A percentile compares a stretch with the other conserved stretches of the same genome.
Conservation (phyloP, 1,139 yeast species). For the Hemisphaericaspora xylanilytica region DNA sequence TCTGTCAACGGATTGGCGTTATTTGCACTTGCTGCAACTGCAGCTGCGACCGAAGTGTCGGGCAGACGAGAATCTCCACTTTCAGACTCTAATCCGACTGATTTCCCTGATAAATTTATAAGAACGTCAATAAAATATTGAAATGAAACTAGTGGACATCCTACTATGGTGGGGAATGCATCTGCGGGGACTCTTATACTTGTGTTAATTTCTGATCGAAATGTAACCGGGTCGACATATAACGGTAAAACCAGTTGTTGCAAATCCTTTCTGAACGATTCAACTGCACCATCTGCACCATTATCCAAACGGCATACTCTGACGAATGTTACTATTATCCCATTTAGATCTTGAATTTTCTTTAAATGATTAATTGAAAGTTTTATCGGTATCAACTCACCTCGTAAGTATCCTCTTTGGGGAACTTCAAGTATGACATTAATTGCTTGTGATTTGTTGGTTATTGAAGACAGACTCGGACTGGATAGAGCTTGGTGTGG, state of each 20-base stretch:
- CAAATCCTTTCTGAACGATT: slow-evolving; percentile 81
- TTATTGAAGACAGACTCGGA: neutral
- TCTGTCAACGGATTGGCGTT: slow-evolving; percentile 7
- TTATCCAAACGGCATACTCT: slow-evolving; percentile 76
- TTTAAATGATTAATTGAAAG: slow-evolving; percentile 67
- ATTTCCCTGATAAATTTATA: slow-evolving; percentile 58
- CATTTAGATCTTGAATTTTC: slow-evolving; percentile 68
- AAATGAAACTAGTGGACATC: slow-evolving; percentile 72
- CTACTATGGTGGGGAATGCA: slow-evolving; percentile 79
- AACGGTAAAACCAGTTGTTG: slow-evolving; percentile 76
- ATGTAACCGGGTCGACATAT: slow-evolving; percentile 68
- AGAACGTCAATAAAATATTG: slow-evolving; percentile 84
- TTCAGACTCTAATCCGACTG: slow-evolving; percentile 35
- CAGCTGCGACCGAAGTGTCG: slow-evolving; percentile 12
- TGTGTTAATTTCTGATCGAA: slow-evolving; percentile 58
- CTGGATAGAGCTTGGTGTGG: neutral
- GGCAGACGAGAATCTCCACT: slow-evolving; percentile 11
- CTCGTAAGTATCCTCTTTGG: slow-evolving; percentile 70
- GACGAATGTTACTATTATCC: slow-evolving; percentile 75
- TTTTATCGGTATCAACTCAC: slow-evolving; percentile 74
- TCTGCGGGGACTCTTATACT: slow-evolving; percentile 77
- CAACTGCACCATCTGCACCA: slow-evolving; percentile 62
- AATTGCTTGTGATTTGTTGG: slow-evolving; percentile 31
- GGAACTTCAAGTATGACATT: slow-evolving; percentile 60
- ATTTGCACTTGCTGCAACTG: slow-evolving; percentile 7